A percentile compares a stretch with the other conserved stretches of the same genome.
phyloP scores from a whole-genome alignment of 2,329 filamentous ascomycete species.

The Acarospora socialis region DNA sequence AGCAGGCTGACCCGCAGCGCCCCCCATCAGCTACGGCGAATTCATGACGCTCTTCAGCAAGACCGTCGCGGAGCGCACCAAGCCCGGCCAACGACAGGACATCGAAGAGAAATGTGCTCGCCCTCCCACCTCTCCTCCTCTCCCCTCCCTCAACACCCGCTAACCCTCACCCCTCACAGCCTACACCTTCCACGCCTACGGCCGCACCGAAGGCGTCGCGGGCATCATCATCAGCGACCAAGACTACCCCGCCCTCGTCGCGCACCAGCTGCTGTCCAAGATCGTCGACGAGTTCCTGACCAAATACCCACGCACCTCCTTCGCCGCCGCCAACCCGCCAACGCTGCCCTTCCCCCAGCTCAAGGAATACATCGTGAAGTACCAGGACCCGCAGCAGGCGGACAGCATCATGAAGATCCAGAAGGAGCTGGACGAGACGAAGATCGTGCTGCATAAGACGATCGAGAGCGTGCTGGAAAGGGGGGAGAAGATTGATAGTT shows the following conservation, averaged over 20 bases:
- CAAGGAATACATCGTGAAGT: slow-evolving; percentile 62
- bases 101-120: slow-evolving; percentile 61
- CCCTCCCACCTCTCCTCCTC: slow-evolving; percentile 2
- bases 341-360: slow-evolving; percentile 55
- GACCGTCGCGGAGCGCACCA: slow-evolving; percentile 74
- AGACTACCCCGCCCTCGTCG: slow-evolving; percentile 62
- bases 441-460: slow-evolving; percentile 93
- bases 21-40: slow-evolving; percentile 36
- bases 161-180: slow-evolving; percentile 25
- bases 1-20: slow-evolving; percentile 8
- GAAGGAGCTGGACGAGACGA: slow-evolving; percentile 91
- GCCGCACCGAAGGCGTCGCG: slow-evolving; percentile 57
- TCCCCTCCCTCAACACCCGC: neutral
- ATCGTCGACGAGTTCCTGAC: slow-evolving; percentile 75
- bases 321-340: slow-evolving; percentile 39
- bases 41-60: slow-evolving; percentile 79
- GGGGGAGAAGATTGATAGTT: slow-evolving; percentile 89
- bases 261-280: slow-evolving; percentile 76
- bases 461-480: slow-evolving; percentile 69
- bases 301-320: slow-evolving; percentile 57
- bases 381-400: slow-evolving; percentile 77
- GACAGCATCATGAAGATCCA: slow-evolving; percentile 94
- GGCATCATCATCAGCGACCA: slow-evolving; percentile 66
- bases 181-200: slow-evolving; percentile 67
- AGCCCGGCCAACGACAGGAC: slow-evolving; percentile 67